Evolutionary conservation across 352 stramenopile genomes (phyloP).

Genomic region (Peronospora destructor): DNA sequence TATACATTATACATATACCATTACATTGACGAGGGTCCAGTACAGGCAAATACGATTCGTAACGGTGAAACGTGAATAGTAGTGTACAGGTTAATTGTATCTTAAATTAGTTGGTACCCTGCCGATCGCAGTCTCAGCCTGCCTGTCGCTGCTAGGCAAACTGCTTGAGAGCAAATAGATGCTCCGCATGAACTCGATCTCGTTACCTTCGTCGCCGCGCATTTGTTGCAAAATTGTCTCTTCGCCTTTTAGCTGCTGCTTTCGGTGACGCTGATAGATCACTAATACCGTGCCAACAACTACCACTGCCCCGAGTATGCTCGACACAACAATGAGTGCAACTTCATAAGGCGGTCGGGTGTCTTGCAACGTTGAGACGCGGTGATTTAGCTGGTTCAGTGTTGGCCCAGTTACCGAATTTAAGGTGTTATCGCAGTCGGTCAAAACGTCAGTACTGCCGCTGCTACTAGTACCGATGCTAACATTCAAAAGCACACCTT

Average conservation of each 20-base stretch:
- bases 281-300: slow-evolving; percentile 5
- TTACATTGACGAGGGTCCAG: no score
- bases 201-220: slow-evolving; percentile 33
- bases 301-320: slow-evolving; percentile 13
- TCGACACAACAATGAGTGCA: slow-evolving; percentile 28
- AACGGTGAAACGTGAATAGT: no score
- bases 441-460: slow-evolving; percentile 2
- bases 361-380: slow-evolving; percentile 18
- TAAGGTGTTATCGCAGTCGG: slow-evolving; percentile 12
- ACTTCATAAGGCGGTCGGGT: slow-evolving; percentile 26
- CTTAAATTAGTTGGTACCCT: no score
- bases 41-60: no score
- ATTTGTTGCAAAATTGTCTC: slow-evolving; percentile 35
- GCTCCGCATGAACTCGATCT: slow-evolving; percentile 37
- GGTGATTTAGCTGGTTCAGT: slow-evolving; percentile 11
- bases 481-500: slow-evolving; percentile 25
- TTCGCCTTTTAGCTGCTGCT: slow-evolving; percentile 26
- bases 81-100: no score
- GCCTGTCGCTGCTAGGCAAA: no score
- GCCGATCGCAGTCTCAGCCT: no score
- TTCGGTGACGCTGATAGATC: slow-evolving; percentile 12
- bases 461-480: slow-evolving; percentile 7
- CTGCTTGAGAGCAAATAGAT: slow-evolving; percentile 34
- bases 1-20: no score
- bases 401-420: slow-evolving; percentile 12